Evolutionary conservation across 176 grass and related monocot genomes (phyloP), one percentile per base, ranked within the genome.

Genomic region (Hsuehochloa calcarea): DNA sequence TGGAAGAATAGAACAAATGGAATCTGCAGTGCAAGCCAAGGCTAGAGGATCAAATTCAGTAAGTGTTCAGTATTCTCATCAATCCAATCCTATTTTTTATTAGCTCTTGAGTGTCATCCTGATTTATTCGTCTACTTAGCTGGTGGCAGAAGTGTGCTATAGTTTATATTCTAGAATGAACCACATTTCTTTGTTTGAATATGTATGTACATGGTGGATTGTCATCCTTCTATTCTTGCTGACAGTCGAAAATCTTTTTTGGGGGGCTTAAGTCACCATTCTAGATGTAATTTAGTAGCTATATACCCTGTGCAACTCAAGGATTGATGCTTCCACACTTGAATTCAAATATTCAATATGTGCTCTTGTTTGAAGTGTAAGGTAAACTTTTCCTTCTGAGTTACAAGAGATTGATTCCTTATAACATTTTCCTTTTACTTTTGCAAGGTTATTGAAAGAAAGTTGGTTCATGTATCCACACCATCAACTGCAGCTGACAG

Each of bases 1-100:
- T 79, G 95, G 95, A 85, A 89, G 95, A 93, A 95, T 98, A 74
- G 95, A 98, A 70, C 95, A 98, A 65, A 88, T 98, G 58, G 96
- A 98, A 82, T 92, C 93, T 72, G 85, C 93, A 83, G 87, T 41
- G 31, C 89, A 98, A 82, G 89, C 96, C 31, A 98, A 95, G 93
- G 23, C 84, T 80, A 95, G 91, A 89, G 93, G 96, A 77, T 74
- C 87, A 90, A 83, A 68, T 86, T 89, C 93, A 68, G 96, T 98
- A 92, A 93, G 93, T 87, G 29, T 62, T 89, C 19, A 43, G 3
- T 67, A 44, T 63, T 88, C 22, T 75, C 5, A 81, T 72, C 20
- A 60, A 38, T 26, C 62, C 52, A 60, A 38, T 26, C 62, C 52
- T 10, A 66, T 0, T 25, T 41, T 87, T 87, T 78, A 1, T 79